These are phyloP conservation scores for Fusarium pseudonygamai DNA, from an alignment of 2,329 filamentous ascomycete species.

Conservation along the genomic window DNA sequence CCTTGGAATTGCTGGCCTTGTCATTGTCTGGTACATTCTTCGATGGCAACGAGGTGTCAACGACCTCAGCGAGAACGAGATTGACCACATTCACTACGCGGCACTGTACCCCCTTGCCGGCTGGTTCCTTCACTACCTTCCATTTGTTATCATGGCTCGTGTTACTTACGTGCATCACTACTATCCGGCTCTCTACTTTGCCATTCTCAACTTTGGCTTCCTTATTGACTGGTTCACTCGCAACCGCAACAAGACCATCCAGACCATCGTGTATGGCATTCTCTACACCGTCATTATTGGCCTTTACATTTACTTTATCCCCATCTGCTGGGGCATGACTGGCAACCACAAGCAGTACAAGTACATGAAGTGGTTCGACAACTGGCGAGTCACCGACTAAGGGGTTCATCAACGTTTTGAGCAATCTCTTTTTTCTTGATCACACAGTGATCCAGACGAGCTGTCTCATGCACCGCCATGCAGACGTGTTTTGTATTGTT, in stretches of 20 bases:
- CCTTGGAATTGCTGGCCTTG: constrained; percentile 75
- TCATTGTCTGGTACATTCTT: constrained; percentile 85
- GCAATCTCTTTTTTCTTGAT: constrained; percentile 11
- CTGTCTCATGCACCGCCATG: constrained; percentile 21
- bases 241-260: constrained; percentile 69
- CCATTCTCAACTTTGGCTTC: constrained; percentile 90
- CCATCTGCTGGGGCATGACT: constrained; percentile 96
- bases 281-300: constrained; percentile 81
- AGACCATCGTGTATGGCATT: constrained; percentile 74
- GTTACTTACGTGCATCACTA: constrained; percentile 99
- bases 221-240: constrained; percentile 84
- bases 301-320: constrained; percentile 89
- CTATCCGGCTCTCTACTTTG: constrained; percentile 97
- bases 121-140: constrained; percentile 96
- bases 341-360: constrained; percentile 84
- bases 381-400: constrained; percentile 82
- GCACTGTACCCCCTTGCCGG: constrained; percentile 91
- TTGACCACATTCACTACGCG: constrained; percentile 95
- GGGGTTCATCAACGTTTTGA: constrained; percentile 3
- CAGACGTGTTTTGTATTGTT: constrained; percentile 27
- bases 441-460: constrained; percentile 23
- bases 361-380: constrained; percentile 93
- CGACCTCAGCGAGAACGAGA: constrained; percentile 80
- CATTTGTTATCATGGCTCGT: constrained; percentile 96
- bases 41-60: constrained; percentile 96